phyloP scores from a whole-genome alignment of 345 rosid genomes.

The Trapa bicornis region DNA sequence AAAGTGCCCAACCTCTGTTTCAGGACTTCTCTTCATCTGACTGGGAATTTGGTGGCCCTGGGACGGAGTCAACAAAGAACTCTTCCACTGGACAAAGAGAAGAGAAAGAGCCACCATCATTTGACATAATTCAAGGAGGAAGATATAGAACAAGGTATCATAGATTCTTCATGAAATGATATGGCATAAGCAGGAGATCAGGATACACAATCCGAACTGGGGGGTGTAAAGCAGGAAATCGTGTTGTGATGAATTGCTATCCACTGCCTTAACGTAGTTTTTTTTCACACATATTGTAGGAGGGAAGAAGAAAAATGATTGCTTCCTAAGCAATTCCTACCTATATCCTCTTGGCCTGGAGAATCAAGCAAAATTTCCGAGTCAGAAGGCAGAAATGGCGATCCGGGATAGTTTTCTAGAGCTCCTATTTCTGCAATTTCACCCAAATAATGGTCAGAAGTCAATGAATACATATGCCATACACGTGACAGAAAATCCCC shows the following conservation, averaged over 20 bases:
- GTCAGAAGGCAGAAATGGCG: constrained; percentile 96
- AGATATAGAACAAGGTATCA: background rate
- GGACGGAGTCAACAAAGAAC: constrained; percentile 79
- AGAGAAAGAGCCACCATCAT: constrained; percentile 7
- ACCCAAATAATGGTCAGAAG: constrained; percentile 8
- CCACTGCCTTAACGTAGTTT: background rate
- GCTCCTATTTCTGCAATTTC: constrained; percentile 74
- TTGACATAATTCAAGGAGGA: background rate
- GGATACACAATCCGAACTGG: background rate
- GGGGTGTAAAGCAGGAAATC: no score
- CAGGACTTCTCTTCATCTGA: constrained; percentile 77
- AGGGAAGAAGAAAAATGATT: background rate
- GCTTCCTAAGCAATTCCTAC: constrained; percentile 22
- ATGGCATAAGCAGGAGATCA: no score
- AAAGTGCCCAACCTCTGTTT: constrained; percentile 18
- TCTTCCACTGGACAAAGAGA: constrained; percentile 50
- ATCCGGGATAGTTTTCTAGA: constrained; percentile 85
- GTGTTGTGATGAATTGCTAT: background rate
- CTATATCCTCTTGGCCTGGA: constrained; percentile 84
- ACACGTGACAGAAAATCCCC: background rate
- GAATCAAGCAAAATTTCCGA: constrained; percentile 94
- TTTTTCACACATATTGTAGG: background rate
- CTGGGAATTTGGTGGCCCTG: constrained; percentile 61
- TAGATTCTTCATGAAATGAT: background rate
- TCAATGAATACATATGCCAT: background rate